These are phyloP conservation scores for Paecilomyces sp. DNA, from an alignment of 2,329 filamentous ascomycete species.

Conservation along the genomic window DNA sequence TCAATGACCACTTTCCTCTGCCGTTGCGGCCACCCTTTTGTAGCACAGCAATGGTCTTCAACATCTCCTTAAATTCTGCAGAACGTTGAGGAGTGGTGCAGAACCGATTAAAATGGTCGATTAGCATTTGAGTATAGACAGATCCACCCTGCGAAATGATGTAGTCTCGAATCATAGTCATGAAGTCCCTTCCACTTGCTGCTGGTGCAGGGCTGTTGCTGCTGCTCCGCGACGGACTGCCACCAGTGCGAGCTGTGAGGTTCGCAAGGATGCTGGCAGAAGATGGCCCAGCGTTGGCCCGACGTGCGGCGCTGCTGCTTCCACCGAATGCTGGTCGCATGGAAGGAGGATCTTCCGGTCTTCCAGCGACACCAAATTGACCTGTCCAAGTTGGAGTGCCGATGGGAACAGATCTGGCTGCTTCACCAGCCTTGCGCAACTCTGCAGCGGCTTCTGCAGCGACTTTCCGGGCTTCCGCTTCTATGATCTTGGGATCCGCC, in stretches of 20 bases:
- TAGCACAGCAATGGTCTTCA: conserved; percentile 68
- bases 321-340: conserved; percentile 39
- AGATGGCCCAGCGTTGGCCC: conserved; percentile 29
- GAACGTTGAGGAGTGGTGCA: conserved; percentile 63
- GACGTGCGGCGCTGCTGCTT: conserved; percentile 25
- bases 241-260: conserved; percentile 22
- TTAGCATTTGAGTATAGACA: conserved; percentile 74
- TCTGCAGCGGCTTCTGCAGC: conserved; percentile 71
- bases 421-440: conserved; percentile 64
- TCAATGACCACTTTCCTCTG: conserved; percentile 52
- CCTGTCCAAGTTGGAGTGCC: conserved; percentile 95
- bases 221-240: conserved; percentile 10
- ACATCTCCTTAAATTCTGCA: conserved; percentile 72
- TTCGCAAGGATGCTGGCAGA: conserved; percentile 34
- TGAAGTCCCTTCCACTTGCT: conserved; percentile 54
- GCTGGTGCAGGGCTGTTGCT: conserved; percentile 38
- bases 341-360: conserved; percentile 49
- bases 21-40: conserved; percentile 46
- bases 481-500: conserved; percentile 71
- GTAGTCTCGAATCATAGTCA: conserved; percentile 68
- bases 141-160: conserved; percentile 69
- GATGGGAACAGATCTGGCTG: conserved; percentile 65
- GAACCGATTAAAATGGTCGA: conserved; percentile 81
- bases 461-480: conserved; percentile 71
- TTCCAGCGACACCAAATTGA: conserved; percentile 67